phyloP scores from a whole-genome alignment of 106 monocot genomes.

The Allium sativum region DNA sequence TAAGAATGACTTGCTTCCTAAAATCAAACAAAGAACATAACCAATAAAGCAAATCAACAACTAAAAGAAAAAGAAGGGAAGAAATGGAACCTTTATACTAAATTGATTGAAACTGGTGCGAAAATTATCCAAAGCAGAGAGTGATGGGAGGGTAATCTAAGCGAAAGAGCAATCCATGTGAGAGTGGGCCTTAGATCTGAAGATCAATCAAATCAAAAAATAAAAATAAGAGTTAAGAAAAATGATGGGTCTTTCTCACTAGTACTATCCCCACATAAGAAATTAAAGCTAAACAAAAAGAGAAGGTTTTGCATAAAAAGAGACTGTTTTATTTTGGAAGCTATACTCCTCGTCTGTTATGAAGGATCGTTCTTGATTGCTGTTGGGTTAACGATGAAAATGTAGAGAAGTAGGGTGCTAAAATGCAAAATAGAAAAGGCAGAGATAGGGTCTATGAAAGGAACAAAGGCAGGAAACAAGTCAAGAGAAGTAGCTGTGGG shows the following conservation, averaged over 20 bases:
- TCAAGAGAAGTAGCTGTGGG: slow-evolving; percentile 4
- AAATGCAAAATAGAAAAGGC: neutral
- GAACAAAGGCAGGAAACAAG: neutral
- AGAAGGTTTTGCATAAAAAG: neutral
- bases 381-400: neutral
- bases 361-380: neutral
- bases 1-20: neutral
- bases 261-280: neutral
- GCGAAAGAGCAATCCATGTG: slow-evolving; percentile 1
- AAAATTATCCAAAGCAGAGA: slow-evolving; percentile 1
- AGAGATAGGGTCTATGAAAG: neutral
- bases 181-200: slow-evolving; percentile 5
- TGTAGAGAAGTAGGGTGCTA: neutral
- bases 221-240: neutral
- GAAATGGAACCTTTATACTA: neutral
- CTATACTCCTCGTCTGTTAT: neutral
- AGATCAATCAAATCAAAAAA: slow-evolving; percentile 7
- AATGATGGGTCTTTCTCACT: neutral
- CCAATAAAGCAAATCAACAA: neutral
- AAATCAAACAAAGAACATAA: neutral
- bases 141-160: neutral
- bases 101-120: neutral
- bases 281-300: neutral
- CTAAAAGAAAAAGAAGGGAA: neutral
- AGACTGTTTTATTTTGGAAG: neutral